phyloP scores from a whole-genome alignment of 768 basidiomycete genomes.

The Chalciporus sphaerocephalus region DNA sequence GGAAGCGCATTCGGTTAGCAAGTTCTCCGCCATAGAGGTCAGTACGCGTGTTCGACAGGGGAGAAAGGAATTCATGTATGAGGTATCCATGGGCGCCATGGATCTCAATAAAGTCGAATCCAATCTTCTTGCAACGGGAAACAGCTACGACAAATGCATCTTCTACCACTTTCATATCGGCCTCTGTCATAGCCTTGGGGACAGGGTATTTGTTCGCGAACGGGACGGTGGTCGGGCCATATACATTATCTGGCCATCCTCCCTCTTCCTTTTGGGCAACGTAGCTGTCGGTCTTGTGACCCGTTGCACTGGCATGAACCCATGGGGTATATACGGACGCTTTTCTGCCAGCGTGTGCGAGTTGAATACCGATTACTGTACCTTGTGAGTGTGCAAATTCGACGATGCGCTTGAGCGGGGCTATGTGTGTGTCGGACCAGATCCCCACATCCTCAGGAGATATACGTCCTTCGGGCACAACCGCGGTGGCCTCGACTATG shows the following conservation, averaged over 20 bases:
- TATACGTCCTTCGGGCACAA: conserved; percentile 72
- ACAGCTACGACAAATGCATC: conserved; percentile 56
- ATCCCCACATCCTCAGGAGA: conserved; percentile 71
- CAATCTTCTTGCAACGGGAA: conserved; percentile 52
- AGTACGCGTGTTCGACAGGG: conserved; percentile 65
- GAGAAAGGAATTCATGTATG: conserved; percentile 65
- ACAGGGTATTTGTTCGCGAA: conserved; percentile 48
- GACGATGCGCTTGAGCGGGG: conserved; percentile 63
- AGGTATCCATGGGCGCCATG: conserved; percentile 68
- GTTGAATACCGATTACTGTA: conserved; percentile 71
- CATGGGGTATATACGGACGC: conserved; percentile 68
- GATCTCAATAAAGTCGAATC: conserved; percentile 71
- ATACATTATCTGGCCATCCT: conserved; percentile 70
- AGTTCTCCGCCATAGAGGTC: conserved; percentile 73
- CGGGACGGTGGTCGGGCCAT: conserved; percentile 54
- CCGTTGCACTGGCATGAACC: conserved; percentile 41
- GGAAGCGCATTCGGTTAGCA: conserved; percentile 67
- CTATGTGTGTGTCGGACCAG: conserved; percentile 75
- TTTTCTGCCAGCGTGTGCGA: conserved; percentile 72
- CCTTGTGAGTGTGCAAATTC: conserved; percentile 70
- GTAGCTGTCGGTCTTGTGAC: conserved; percentile 27
- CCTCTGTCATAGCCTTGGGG: conserved; percentile 56
- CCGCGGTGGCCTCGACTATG: conserved; percentile 69
- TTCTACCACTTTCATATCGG: conserved; percentile 53
- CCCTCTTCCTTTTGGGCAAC: conserved; percentile 47